Conservation (phyloP, 225 moss, liverwort and hornwort species). For the Bryum argenteum region DNA sequence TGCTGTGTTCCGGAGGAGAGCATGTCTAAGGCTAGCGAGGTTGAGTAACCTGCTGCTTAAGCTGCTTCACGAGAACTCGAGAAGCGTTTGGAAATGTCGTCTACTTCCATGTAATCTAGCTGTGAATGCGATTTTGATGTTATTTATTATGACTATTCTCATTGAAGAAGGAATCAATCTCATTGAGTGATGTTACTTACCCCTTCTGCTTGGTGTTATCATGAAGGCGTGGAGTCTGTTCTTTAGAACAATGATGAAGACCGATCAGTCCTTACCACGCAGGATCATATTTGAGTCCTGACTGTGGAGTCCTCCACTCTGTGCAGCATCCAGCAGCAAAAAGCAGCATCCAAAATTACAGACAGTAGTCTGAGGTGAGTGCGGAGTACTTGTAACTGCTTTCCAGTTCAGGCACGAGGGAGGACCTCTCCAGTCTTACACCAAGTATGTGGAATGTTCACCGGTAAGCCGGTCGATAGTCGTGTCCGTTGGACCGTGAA, state of each 20-base stretch:
- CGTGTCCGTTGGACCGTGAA: neutral
- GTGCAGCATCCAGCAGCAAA: slow-evolving; percentile 8
- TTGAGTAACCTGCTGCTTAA: neutral
- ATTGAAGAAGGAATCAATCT: neutral
- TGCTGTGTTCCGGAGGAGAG: neutral
- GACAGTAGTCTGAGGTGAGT: slow-evolving; percentile 2
- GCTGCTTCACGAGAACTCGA: too few relatives aligned
- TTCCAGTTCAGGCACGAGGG: slow-evolving; percentile 12
- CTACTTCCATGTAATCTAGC: neutral
- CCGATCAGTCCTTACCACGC: neutral
- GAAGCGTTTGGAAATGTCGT: neutral
- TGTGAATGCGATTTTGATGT: neutral
- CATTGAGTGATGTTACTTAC: neutral
- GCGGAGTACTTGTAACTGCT: neutral
- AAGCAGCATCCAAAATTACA: neutral
- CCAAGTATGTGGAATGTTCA: slow-evolving; percentile 8
- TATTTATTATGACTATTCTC: neutral
- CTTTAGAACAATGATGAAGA: slow-evolving; percentile 11
- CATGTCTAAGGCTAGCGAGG: slow-evolving; percentile 5
- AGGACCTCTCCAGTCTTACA: neutral
- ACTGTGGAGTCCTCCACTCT: neutral
- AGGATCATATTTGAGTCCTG: slow-evolving; percentile 5
- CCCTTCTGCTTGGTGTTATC: slow-evolving; percentile 12
- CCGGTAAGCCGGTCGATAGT: slow-evolving; percentile 6
- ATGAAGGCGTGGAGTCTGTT: slow-evolving; percentile 17